Evolutionary conservation across 495 filamentous ascomycete species (phyloP), one percentile per base, ranked within the genome.

Genomic region (Chlorociboria aeruginascens): DNA sequence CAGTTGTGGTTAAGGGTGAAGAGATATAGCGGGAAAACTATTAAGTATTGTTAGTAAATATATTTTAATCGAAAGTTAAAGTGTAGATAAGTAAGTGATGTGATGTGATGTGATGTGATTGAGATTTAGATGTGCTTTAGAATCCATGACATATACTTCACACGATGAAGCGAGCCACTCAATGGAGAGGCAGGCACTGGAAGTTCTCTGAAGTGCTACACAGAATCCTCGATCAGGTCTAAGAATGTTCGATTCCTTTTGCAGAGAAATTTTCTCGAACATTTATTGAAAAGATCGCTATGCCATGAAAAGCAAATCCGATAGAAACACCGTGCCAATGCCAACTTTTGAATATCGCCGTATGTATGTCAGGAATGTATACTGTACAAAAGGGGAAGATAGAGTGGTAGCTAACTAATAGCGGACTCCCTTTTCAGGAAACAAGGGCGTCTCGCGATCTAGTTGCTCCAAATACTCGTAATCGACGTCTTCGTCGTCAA

Each of bases 11-110:
- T 41, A 55, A 53, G 8, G 56, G 63, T 28, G 53, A 56, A 16
- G 59, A 53, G 37, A 64, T 61, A 46, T 61, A 63, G 17, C 52
- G 51, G 6, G 46, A 52, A 45, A 61, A 58, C 58, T 61, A 45
- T 20, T 7, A 13, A 25, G n/a, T 14, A 13, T 28, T 42, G 45
- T 55, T 37, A 51, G 53, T 48, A n/a, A 13, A 13, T 33, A 2
- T 25, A 25, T 25, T 25, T 25, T 25, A 25, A 25, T 4, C 20
- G 20, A 25, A 25, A 25, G 20, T 25, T 25, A 4, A 25, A 4
- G 20, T 25, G 4, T 25, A 25, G 20, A 25, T 25, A 25, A 25
- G 20, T 25, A 4, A 25, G 20, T 25, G 4, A 25, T 25, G 20
- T 25, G 20, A 25, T 25, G 20, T 25, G 20, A 25, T 25, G 20